Evolutionary conservation across 345 rosid species (phyloP), one percentile per base, ranked within the genome.

Genomic region (Gossypium australe): DNA sequence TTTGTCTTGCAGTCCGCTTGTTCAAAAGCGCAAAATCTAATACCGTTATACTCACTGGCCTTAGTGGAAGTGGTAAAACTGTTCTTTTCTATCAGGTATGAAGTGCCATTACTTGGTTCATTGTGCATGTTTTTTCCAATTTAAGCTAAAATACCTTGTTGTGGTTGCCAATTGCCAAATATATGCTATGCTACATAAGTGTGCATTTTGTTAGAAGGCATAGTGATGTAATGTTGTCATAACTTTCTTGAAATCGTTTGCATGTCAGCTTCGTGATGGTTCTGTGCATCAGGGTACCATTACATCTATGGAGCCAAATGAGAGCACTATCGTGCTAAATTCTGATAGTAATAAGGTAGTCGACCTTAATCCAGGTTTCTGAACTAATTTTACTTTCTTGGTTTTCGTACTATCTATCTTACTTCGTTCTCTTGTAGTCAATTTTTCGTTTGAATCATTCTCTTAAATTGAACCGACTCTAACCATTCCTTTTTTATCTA

Each of bases 281-380:
- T 86, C 95, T 53, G 79, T 90, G 0, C 97, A 92, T 81, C 92
- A 83, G 77, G 97, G 94, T 13, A 89, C 97, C 74, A 97, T 92
- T 45, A 92, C 97, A 56, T 94, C 98, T 6, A 92, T 94, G 98
- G 98, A 94, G 77, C 93, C 94, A 11, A 94, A 92, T 81, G 98
- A 94, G 83, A 93, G 88, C 67, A 88, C 88, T 75, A 92, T 92
- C 57, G 67, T 86, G 64, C 59, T 92, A 47, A 89, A 89, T 86
- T 73, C 93, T 70, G 98, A 94, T 82, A 86, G 78, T 61, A 60
- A 83, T 3, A 87, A 89, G 97, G 98, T 91, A 69, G 64, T 70
- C 12, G 59, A 73, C 57, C 70, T 75, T 71, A 29, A 58, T 66
- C 92, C 90, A 20, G 98, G 94, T 59, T 86, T 92, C 56, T 79